Percentiles rank a stretch among this genome's conserved stretches.
Conservation (phyloP, 371 early-diverging fungal genomes). For the Homolaphlyctis polyrhiza region DNA sequence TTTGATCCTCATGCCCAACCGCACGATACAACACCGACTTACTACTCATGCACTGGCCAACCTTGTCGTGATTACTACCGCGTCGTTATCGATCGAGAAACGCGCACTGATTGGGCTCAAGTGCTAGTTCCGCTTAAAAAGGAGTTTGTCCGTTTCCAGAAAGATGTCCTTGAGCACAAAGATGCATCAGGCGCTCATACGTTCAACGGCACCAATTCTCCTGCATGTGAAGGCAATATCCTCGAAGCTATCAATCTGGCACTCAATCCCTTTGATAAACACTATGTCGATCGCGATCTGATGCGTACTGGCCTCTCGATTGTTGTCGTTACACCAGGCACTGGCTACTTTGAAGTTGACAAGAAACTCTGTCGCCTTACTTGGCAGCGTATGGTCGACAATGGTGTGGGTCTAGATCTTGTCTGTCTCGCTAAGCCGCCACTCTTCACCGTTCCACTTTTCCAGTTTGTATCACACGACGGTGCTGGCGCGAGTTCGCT, state of each 20-base stretch:
- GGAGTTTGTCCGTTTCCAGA: conserved; percentile 76
- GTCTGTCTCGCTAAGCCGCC: conserved; percentile 87
- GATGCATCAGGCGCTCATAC: conserved; percentile 36
- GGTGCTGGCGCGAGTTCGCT: too few species aligned
- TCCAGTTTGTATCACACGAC: conserved; percentile 41
- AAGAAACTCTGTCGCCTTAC: conserved; percentile 81
- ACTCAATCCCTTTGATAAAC: conserved; percentile 87
- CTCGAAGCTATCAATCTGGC: conserved; percentile 94
- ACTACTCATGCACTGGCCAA: conserved; percentile 20
- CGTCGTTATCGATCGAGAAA: conserved; percentile 91
- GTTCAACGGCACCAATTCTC: conserved; percentile 43
- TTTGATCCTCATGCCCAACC: too few species aligned
- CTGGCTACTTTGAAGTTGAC: conserved; percentile 82
- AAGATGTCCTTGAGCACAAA: conserved; percentile 60
- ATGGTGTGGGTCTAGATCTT: conserved; percentile 88
- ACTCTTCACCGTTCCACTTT: conserved; percentile 83
- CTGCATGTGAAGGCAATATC: conserved; percentile 85
- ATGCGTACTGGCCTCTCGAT: conserved; percentile 87
- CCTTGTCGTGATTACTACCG: conserved; percentile 87
- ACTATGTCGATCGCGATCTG: conserved; percentile 90
- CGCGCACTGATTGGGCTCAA: conserved; percentile 77
- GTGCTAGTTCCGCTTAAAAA: conserved; percentile 65
- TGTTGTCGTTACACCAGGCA: conserved; percentile 84
- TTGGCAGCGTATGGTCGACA: conserved; percentile 91
- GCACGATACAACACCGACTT: conserved; percentile 6